Evolutionary conservation across 495 filamentous ascomycete genomes (phyloP).

Genomic region (Tuber indicum): DNA sequence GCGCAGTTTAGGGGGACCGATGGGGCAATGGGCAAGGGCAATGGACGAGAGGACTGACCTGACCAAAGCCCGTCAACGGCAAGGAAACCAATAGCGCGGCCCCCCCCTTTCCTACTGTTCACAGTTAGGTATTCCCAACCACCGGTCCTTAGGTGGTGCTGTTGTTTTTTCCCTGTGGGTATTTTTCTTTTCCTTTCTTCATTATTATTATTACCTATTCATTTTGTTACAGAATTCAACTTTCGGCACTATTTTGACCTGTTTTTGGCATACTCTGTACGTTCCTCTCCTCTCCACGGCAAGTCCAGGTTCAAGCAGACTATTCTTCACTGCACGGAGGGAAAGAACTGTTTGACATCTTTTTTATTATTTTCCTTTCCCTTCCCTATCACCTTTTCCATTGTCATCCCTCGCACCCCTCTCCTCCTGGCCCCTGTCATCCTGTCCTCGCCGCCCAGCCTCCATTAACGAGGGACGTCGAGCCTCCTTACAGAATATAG

Average conservation of each 20-base stretch:
- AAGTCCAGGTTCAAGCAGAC: conserved; percentile 37
- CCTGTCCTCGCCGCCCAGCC: conserved; percentile 35
- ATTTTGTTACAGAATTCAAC: conserved; percentile 6
- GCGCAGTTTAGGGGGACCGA: conserved; percentile 11
- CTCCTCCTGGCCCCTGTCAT: conserved; percentile 26
- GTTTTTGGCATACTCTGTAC: conserved; percentile 8
- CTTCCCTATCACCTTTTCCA: neutral
- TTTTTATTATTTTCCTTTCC: conserved; percentile 2
- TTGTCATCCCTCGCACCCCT: conserved; percentile 1
- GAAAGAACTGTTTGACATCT: conserved; percentile 36
- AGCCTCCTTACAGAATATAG: conserved; percentile 33
- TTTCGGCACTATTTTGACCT: neutral
- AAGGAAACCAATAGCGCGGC: conserved; percentile 31
- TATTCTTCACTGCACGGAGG: conserved; percentile 21
- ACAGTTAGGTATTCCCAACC: conserved; percentile 4
- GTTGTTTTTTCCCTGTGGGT: neutral
- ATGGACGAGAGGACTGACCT: conserved; percentile 12
- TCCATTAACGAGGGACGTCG: conserved; percentile 27
- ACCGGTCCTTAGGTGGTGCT: neutral
- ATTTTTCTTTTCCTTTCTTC: neutral
- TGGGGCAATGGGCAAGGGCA: conserved; percentile 4
- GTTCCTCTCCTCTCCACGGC: conserved; percentile 22
- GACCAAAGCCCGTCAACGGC: conserved; percentile 21
- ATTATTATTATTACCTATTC: neutral
- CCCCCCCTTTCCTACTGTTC: conserved; percentile 15